Evolutionary conservation across 108 stramenopile genomes (phyloP).

Genomic region (Thalassiosira profunda): DNA sequence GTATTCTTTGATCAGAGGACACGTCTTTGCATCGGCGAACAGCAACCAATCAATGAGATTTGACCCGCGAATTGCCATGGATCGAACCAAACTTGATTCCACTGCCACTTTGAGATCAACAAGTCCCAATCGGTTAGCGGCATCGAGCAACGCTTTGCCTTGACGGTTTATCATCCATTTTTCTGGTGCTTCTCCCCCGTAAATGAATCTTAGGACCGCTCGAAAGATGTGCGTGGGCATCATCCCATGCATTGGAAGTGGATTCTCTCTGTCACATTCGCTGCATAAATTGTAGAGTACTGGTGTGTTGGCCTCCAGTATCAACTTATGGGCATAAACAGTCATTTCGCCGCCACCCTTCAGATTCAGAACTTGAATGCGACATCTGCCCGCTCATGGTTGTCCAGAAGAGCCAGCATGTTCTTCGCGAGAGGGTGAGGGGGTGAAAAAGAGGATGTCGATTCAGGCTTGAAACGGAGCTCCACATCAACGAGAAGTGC

Average conservation of each 20-base stretch:
- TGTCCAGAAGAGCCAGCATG: not conserved
- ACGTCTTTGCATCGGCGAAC: not conserved
- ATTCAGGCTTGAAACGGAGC: not conserved
- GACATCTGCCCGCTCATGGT: not conserved
- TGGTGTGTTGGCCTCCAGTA: not conserved
- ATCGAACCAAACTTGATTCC: not conserved
- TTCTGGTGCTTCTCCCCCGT: not conserved
- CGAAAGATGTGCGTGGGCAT: not conserved
- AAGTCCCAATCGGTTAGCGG: not conserved
- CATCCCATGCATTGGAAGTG: not conserved
- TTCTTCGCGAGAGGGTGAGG: not conserved
- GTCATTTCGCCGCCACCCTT: not conserved
- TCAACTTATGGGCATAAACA: not conserved
- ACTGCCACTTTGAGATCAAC: not conserved
- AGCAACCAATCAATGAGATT: not conserved
- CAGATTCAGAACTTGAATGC: no score
- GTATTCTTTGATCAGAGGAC: not conserved
- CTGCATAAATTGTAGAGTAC: not conserved
- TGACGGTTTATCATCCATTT: not conserved
- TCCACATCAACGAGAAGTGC: not conserved
- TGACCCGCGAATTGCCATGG: not conserved
- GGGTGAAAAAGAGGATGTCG: not conserved
- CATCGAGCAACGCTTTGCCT: not conserved
- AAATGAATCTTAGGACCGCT: not conserved
- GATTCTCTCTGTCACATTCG: not conserved